Evolutionary conservation across 176 grass and related monocot species (phyloP).

Genomic region (Hsuehochloa calcarea): DNA sequence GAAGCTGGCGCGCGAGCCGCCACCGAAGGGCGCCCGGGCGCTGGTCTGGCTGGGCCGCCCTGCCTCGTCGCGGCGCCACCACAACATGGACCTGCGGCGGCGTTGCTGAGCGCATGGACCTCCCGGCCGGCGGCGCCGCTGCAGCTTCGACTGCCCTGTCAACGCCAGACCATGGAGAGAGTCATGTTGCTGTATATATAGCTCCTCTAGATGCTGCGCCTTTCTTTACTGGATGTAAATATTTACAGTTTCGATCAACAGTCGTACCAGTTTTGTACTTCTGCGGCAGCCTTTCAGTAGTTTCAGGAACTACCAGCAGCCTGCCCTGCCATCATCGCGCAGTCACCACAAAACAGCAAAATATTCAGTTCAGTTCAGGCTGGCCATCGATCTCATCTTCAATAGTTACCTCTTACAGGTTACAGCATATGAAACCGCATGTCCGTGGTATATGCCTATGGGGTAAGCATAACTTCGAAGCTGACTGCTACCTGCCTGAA

Average conservation of each 20-base stretch:
- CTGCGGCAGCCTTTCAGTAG: not conserved
- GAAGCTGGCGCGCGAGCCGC: conserved; percentile 17
- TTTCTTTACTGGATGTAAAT: conserved; percentile 32
- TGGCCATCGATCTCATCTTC: not conserved
- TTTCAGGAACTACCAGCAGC: not conserved
- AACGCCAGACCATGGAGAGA: not conserved
- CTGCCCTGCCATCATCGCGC: not conserved
- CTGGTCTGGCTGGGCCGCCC: conserved; percentile 23
- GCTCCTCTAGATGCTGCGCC: not conserved
- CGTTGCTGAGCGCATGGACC: conserved; percentile 17
- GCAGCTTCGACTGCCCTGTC: not conserved
- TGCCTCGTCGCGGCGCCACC: not conserved
- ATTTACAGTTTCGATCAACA: conserved; percentile 19
- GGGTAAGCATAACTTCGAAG: not conserved
- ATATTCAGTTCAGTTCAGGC: not conserved
- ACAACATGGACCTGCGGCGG: conserved; percentile 20
- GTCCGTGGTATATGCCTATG: too few species aligned
- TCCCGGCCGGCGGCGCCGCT: not conserved
- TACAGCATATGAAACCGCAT: not conserved
- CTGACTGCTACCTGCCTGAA: not conserved
- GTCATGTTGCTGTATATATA: conserved; percentile 6
- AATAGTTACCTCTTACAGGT: not conserved
- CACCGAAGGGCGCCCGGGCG: conserved; percentile 22
- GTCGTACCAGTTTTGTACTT: not conserved
- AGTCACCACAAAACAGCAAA: not conserved